Evolutionary conservation across 345 rosid species (phyloP), one percentile per base, ranked within the genome.

Genomic region (Gossypium raimondii): DNA sequence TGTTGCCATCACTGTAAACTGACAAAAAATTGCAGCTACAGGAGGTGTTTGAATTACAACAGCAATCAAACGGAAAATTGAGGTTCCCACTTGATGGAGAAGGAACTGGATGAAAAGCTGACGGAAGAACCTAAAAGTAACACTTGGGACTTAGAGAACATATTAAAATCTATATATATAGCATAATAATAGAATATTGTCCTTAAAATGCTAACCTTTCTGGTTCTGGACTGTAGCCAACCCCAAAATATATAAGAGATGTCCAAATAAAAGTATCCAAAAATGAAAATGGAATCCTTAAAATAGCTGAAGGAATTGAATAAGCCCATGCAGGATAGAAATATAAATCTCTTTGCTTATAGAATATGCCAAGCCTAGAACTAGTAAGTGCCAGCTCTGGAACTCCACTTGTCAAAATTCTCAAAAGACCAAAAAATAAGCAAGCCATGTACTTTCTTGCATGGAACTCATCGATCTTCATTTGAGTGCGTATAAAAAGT

Each of bases 241-340:
- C 76, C 45, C 58, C 85, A 69, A 81, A 87, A 72, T 84, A 87
- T 68, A 89, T 83, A 51, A 87, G 76, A 77, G 77, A 72, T 47
- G 86, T 82, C 89, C 91, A 86, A 10, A 84, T 51, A 65, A 83
- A 50, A 13, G 84, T 64, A 62, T 87, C 91, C 9, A 81, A 10
- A 18, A 87, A 61, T 9, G 89, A 87, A 61, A 84, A 22, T 2
- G 91, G 86, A 50, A 87, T 62, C 81, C 83, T 87, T 34, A 87
- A 22, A 50, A 87, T 17, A 14, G 67, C 66, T 11, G 86, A 51
- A 0, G 91, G 83, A 67, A 86, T 75, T 10, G 86, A 53, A 69
- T 75, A 83, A 76, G 83, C 75, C 91, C 89, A 85, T 8, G 89
- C 83, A 25, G 91, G 87, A 68, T 85, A 86, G 55, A 87, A 82